phyloP scores from a whole-genome alignment of 225 moss, liverwort and hornwort genomes.

The Polytrichum commune region DNA sequence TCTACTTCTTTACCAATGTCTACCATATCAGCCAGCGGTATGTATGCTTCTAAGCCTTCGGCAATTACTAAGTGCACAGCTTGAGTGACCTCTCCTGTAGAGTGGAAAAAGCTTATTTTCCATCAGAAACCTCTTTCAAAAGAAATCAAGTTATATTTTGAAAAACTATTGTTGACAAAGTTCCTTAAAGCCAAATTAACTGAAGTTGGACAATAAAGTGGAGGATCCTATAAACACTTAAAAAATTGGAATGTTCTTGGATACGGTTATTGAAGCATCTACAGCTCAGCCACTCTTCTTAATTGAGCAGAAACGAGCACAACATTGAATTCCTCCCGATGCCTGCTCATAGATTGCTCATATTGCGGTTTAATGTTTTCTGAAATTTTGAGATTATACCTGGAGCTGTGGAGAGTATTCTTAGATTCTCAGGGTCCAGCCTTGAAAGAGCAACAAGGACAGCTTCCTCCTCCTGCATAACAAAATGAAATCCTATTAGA shows the following conservation, averaged over 20 bases:
- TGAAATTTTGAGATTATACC: conserved; percentile 20
- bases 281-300: too few species aligned
- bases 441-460: conserved; percentile 69
- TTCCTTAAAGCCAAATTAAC: too few species aligned
- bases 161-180: too few species aligned
- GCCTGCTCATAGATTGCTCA: not conserved
- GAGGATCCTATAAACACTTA: too few species aligned
- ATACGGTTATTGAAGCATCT: too few species aligned
- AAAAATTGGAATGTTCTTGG: too few species aligned
- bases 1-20: conserved; percentile 78
- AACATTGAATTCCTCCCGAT: not conserved
- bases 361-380: not conserved
- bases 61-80: conserved; percentile 81
- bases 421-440: conserved; percentile 55
- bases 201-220: too few species aligned
- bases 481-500: not conserved
- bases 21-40: conserved; percentile 77
- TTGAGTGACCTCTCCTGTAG: conserved; percentile 60
- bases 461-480: conserved; percentile 64
- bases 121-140: too few species aligned
- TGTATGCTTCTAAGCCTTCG: conserved; percentile 78
- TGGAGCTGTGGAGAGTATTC: conserved; percentile 48
- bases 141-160: too few species aligned
- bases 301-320: too few species aligned
- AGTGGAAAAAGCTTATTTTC: not conserved